Evolutionary conservation across 2,329 filamentous ascomycete species (phyloP).

Genomic region (Fusarium circinatum): DNA sequence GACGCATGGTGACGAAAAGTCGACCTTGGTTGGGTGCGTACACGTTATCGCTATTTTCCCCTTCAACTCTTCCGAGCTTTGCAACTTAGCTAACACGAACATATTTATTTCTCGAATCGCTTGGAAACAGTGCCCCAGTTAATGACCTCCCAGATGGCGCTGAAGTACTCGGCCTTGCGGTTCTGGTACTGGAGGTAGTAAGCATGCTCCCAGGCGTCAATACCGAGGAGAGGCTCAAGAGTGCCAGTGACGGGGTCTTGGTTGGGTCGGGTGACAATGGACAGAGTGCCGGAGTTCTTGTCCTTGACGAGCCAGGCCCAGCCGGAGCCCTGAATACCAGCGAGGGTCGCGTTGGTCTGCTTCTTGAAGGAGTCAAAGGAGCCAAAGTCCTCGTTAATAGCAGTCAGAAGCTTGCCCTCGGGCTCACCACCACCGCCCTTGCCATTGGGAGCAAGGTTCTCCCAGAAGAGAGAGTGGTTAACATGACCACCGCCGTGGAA

Average conservation of each 20-base stretch:
- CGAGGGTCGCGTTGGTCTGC: constrained; percentile 73
- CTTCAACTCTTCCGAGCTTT: neutral
- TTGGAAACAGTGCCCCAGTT: constrained; percentile 93
- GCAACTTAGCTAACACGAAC: neutral
- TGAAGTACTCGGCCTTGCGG: constrained; percentile 96
- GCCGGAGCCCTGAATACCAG: constrained; percentile 85
- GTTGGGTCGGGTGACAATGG: constrained; percentile 79
- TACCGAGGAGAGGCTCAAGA: constrained; percentile 83
- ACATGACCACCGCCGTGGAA: constrained; percentile 89
- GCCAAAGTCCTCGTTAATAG: constrained; percentile 75
- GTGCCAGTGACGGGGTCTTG: constrained; percentile 90
- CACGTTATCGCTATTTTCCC: constrained; percentile 26
- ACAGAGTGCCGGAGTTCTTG: constrained; percentile 68
- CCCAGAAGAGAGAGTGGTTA: constrained; percentile 90
- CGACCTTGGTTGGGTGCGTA: neutral
- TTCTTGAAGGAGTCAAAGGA: constrained; percentile 71
- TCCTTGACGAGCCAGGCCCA: constrained; percentile 91
- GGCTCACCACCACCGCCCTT: constrained; percentile 71
- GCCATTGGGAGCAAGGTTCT: constrained; percentile 76
- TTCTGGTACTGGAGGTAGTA: constrained; percentile 98
- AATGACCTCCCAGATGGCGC: constrained; percentile 91
- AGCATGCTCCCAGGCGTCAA: constrained; percentile 97
- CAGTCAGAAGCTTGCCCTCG: constrained; percentile 67
- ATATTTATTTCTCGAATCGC: constrained; percentile 67
- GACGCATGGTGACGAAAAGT: neutral